Evolutionary conservation across 2,329 filamentous ascomycete species (phyloP).

Genomic region (Akanthomyces uredinophilus): DNA sequence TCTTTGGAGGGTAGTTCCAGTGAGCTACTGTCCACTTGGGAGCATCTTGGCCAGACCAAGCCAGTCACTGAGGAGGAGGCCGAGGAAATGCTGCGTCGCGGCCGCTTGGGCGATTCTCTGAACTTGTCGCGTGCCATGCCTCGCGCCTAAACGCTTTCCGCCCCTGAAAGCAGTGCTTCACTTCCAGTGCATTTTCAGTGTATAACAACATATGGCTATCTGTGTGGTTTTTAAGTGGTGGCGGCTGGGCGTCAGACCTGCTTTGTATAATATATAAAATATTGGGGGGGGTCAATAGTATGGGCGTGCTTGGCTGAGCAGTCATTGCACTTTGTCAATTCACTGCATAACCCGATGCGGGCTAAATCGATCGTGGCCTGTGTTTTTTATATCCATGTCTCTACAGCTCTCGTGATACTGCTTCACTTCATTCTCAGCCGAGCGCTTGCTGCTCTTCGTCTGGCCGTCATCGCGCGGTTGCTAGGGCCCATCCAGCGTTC

Average conservation of each 20-base stretch:
- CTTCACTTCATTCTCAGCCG: neutral
- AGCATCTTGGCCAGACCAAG: constrained; percentile 49
- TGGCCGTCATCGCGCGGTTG: neutral
- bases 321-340: neutral
- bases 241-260: neutral
- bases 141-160: neutral
- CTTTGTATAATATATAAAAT: neutral
- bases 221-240: neutral
- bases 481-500: neutral
- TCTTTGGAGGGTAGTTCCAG: constrained; percentile 10
- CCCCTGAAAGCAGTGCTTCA: neutral
- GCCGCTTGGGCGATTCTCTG: constrained; percentile 40
- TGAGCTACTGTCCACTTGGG: constrained; percentile 48
- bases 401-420: neutral
- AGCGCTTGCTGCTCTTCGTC: neutral
- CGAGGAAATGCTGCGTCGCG: constrained; percentile 50
- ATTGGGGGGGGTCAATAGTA: neutral
- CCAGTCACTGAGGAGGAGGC: constrained; percentile 49
- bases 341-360: neutral
- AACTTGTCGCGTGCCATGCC: constrained; percentile 20
- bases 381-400: neutral
- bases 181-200: neutral
- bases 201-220: neutral
- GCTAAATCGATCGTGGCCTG: neutral
- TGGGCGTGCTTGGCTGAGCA: too few relatives aligned